phyloP scores from a whole-genome alignment of 345 rosid species.

The Gynandropsis gynandra region DNA sequence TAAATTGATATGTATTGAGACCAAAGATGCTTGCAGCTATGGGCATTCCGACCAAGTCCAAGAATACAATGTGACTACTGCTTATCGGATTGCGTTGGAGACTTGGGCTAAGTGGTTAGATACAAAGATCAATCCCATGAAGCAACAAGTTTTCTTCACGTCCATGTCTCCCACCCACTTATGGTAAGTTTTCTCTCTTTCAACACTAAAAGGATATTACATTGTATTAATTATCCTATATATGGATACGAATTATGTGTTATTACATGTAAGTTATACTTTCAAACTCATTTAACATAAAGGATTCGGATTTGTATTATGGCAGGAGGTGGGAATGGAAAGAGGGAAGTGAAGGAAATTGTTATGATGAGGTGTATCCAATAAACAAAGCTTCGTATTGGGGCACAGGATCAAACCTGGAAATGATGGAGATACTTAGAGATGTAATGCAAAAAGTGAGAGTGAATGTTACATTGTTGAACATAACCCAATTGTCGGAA shows the following conservation, averaged over 20 bases:
- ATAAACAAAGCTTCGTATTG: constrained; percentile 52
- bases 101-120: constrained; percentile 88
- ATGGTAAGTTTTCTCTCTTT: constrained; percentile 42
- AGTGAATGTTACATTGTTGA: constrained; percentile 53
- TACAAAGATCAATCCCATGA: constrained; percentile 47
- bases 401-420: constrained; percentile 85
- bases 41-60: constrained; percentile 37
- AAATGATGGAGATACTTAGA: constrained; percentile 58
- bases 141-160: constrained; percentile 79
- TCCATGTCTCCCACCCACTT: constrained; percentile 91
- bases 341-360: constrained; percentile 62
- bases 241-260: no score
- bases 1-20: constrained; percentile 6
- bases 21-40: constrained; percentile 33
- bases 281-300: background rate
- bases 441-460: constrained; percentile 38
- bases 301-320: constrained; percentile 13
- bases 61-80: constrained; percentile 64
- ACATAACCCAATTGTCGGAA: constrained; percentile 74
- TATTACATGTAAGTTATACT: no score
- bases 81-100: constrained; percentile 66
- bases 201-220: background rate
- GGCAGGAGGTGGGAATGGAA: constrained; percentile 96
- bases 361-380: constrained; percentile 69
- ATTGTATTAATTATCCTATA: no score